Base-by-base conservation (phyloP, 2,329 filamentous ascomycete genomes). In the Plectosphaerella plurivora region DNA sequence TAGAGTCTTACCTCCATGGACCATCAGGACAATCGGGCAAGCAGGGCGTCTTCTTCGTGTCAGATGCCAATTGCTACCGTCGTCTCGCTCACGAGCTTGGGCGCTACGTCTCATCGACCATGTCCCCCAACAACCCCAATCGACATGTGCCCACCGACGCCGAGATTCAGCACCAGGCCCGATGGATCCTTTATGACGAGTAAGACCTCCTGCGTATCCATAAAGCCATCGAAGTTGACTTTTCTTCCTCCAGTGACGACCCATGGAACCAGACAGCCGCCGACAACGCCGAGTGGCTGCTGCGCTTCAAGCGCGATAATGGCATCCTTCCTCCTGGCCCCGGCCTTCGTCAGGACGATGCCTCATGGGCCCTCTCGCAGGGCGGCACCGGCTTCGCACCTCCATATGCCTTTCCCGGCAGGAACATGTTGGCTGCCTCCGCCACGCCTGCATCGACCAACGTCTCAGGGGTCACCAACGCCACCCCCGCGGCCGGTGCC, bases 201-300 rank as follows among this genome's bases (percentile, higher is more conserved):
- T 83, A 35, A 12, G 4, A 36, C 11, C 42, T 25, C 20, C 10
- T 22, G 24, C 45, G 8, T 36, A 33, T 6, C 25, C 6, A 18
- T 8, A 3, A 24, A 41, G 6, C n/a, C 14, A 11, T n/a, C 14
- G 12, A 16, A 6, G 47, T 59, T 68, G 56, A 64, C 57, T 53
- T 22, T 37, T 5, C 7, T 22, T 3, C 22, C 5, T 22, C 22
- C 45, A 82, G 79, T 52, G 82, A 85, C 52, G 82, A 85, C 59
- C 79, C 80, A 3, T 84, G 81, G 78, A 85, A 86, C 62, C 78
- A 83, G 58, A 86, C 82, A 0, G 79, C 80, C 1, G 82, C 82
- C 28, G 83, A 86, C 60, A 85, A 86, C 57, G 74, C 72, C 1
- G 82, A 86, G 64, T 86, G 83, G 83, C 72, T 86, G 12, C 72